These are phyloP conservation scores for Podospora tetraspora DNA, from an alignment of 495 filamentous ascomycete species.

Conservation along the genomic window DNA sequence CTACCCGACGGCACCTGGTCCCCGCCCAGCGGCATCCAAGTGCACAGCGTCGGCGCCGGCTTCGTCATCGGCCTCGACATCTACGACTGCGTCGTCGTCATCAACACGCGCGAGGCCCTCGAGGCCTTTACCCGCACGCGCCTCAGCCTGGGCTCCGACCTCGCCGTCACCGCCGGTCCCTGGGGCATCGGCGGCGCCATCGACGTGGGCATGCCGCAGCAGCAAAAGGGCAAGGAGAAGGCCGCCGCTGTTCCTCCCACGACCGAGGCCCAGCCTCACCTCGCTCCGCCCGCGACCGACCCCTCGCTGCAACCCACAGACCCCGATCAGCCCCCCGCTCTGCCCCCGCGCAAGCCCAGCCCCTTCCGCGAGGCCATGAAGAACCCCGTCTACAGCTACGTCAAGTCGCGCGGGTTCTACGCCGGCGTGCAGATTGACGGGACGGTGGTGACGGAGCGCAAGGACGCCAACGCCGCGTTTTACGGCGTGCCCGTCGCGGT, in stretches of 20 bases:
- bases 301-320: background rate
- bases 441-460: conserved; percentile 69
- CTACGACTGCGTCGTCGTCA: conserved; percentile 79
- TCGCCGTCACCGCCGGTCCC: conserved; percentile 69
- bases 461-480: conserved; percentile 75
- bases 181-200: conserved; percentile 64
- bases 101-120: conserved; percentile 68
- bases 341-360: conserved; percentile 18
- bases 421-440: conserved; percentile 74
- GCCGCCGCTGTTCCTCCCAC: background rate
- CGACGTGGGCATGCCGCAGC: conserved; percentile 40
- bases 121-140: conserved; percentile 68
- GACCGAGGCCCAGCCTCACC: conserved; percentile 5
- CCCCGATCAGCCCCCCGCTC: background rate
- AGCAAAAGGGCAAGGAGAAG: conserved; percentile 19
- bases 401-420: conserved; percentile 76
- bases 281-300: background rate
- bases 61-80: conserved; percentile 78
- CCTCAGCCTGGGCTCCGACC: conserved; percentile 67
- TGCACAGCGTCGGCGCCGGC: conserved; percentile 70
- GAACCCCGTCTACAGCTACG: conserved; percentile 69
- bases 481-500: conserved; percentile 62
- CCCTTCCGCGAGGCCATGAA: conserved; percentile 28
- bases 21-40: conserved; percentile 66
- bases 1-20: conserved; percentile 70